A percentile compares a stretch with the other conserved stretches of the same genome.
Evolutionary conservation across 1,139 yeast species (phyloP).

Genomic region (Arxiozyma slooffiae): DNA sequence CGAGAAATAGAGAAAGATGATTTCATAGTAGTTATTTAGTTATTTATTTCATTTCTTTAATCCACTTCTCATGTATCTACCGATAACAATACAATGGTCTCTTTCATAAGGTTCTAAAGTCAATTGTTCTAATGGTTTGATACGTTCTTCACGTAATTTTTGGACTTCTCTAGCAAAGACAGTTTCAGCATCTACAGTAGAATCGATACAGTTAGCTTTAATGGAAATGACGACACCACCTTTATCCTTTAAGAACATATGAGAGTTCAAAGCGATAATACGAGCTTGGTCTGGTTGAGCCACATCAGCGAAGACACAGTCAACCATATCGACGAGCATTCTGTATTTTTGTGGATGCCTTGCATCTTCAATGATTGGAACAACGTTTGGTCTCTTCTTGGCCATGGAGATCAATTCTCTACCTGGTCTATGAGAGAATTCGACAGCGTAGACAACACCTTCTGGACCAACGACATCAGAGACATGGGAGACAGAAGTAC

Average conservation of each 20-base stretch:
- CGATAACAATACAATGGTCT: conserved; percentile 98
- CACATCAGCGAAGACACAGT: conserved; percentile 96
- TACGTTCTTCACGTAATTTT: conserved; percentile 96
- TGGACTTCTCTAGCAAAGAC: conserved; percentile 99
- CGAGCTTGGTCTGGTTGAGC: conserved; percentile 99
- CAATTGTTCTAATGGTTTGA: conserved; percentile 96
- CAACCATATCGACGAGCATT: conserved; percentile 98
- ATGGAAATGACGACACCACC: conserved; percentile 97
- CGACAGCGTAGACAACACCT: conserved; percentile 97
- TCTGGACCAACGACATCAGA: conserved; percentile 98
- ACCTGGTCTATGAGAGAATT: conserved; percentile 98
- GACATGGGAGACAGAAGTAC: conserved; percentile 97
- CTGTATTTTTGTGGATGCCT: conserved; percentile 99
- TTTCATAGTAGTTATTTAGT: not conserved
- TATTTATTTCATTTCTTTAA: conserved; percentile 23
- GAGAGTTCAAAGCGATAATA: conserved; percentile 96
- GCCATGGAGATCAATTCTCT: conserved; percentile 99
- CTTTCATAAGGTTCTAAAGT: conserved; percentile 99
- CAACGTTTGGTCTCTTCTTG: conserved; percentile 98
- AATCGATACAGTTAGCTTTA: conserved; percentile 99
- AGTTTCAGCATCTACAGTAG: conserved; percentile 98
- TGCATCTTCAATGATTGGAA: conserved; percentile 98
- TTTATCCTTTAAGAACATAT: conserved; percentile 93
- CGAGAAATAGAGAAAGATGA: not conserved
- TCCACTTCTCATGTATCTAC: conserved; percentile 90